Base-by-base conservation (phyloP, 441 rosid species). In the Eutrema salsugineum region DNA sequence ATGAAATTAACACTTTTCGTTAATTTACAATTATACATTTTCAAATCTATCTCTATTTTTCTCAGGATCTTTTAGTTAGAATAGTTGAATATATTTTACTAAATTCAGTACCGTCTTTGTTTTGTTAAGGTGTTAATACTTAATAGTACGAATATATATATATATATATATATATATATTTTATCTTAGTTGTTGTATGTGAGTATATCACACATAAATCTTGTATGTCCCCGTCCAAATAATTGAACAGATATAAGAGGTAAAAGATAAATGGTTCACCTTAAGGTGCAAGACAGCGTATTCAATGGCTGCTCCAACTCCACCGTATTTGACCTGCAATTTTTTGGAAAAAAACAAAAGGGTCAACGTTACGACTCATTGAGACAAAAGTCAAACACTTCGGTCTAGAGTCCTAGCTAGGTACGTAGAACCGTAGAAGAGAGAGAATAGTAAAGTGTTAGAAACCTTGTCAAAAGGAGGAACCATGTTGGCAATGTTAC, bases 251-350 rank as follows among this genome's bases (percentile, higher is more conserved):
- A 46, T 8, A 20, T 15, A 44, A 22, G 11, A 48, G 20, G 12
- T n/a, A 24, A 49, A 36, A n/a, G 38, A 66, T 24, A 6, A 6
- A 30, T 64, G 49, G 71, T 49, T 77, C 66, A 93, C 99, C 97
- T 95, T 95, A 66, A 95, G 96, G 73, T 95, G 97, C 86, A 95
- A 70, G 73, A 95, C 98, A 42, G 97, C 99, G 74, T 95, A 95
- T 69, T 95, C 99, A 24, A 95, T 76, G 16, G 99, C 98, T 28
- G 99, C 56, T 66, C 99, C 99, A 67, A 79, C 82, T 61, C 96
- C 99, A 36, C 92, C 5, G 75, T 89, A 82, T 57, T 70, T 88
- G 19, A 42, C 69, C 98, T 90, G 88, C 65, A 51, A 35, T 32
- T 63, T 43, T 42, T 20, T 20, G 22, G 1, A 6, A 8, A 38